Base-by-base conservation (phyloP, 495 filamentous ascomycete species). In the Penicillium paradoxum region DNA sequence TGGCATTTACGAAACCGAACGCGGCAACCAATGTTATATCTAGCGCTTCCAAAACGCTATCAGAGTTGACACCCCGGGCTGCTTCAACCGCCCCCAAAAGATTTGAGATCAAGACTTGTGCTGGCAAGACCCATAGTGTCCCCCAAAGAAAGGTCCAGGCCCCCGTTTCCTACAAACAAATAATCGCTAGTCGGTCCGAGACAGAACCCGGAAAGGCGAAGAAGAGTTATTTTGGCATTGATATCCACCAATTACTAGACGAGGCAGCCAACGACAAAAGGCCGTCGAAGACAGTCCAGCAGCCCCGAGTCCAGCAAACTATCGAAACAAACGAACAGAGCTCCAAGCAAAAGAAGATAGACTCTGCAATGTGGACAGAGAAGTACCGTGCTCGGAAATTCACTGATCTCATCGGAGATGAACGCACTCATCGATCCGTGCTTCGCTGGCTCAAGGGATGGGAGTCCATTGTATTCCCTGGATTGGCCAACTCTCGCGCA, bases 371-470 rank as follows among this genome's bases (percentile, higher is more conserved):
- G 66, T 95, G 88, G 89, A 91, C 87, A 0, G 88, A 93, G 62
- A 95, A 92, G 59, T 96, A 98, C 65, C 86, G 93, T 17, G 92
- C 93, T 29, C 84, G 82, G 48, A 90, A 86, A 57, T 98, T 96
- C 57, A 91, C 89, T 45, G 93, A 97, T 55, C 76, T 98, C 0
- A 84, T 95, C 51, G 95, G 95, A 6, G 93, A 98, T 59, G 93
- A 98, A 60, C 80, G 91, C 41, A 97, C 92, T 11, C 92, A 97
- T 70, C 83, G 93, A 44, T 83, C 87, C 47, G 93, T 98, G 4
- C 73, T 98, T 33, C 84, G 87, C 47, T 98, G 93, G 93, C 72
- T 98, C 30, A 97, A 97, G 67, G 79, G 73, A 7, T 97, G 93
- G 93, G 93, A 98, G 59, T 81, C 84, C 10, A 81, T 96, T 51